Evolutionary conservation across 2,329 filamentous ascomycete species (phyloP).

Genomic region (Microdochium trichocladiopsis): DNA sequence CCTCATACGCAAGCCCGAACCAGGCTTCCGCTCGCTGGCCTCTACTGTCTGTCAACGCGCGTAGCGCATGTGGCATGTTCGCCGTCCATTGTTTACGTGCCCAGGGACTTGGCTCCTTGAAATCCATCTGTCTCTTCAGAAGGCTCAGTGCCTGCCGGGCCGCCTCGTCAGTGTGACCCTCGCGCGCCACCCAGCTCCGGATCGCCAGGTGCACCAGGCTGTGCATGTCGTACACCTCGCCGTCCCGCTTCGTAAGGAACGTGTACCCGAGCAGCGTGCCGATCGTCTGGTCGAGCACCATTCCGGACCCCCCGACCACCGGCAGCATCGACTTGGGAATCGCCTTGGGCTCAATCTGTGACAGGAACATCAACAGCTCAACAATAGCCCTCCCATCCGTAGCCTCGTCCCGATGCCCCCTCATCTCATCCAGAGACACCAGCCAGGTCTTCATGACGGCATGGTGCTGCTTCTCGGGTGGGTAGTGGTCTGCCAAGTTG

Average conservation of each 20-base stretch:
- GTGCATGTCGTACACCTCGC: conserved; percentile 26
- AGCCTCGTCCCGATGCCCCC: not conserved
- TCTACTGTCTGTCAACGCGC: not conserved
- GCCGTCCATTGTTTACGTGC: not conserved
- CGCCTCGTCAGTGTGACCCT: conserved; percentile 1
- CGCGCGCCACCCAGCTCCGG: conserved; percentile 16
- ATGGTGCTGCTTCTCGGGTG: conserved; percentile 14
- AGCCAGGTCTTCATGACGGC: conserved; percentile 29
- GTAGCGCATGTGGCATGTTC: not conserved
- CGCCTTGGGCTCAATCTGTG: conserved; percentile 28
- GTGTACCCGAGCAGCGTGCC: conserved; percentile 22
- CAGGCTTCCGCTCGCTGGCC: not conserved
- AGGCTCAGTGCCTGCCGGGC: not conserved
- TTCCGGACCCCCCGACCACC: not conserved
- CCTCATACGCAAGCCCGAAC: not conserved
- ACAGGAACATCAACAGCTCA: conserved; percentile 28
- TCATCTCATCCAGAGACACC: conserved; percentile 32
- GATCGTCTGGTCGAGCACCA: conserved; percentile 16
- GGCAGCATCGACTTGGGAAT: conserved; percentile 28
- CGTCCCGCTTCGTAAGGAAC: conserved; percentile 18
- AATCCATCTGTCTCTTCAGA: not conserved
- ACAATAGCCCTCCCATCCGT: conserved; percentile 18
- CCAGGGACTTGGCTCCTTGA: not conserved
- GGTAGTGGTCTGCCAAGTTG: conserved; percentile 22
- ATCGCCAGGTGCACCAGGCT: conserved; percentile 25